Evolutionary conservation across 305 asterid genomes (phyloP), one percentile per base, ranked within the genome.

Genomic region (Lippia alba): DNA sequence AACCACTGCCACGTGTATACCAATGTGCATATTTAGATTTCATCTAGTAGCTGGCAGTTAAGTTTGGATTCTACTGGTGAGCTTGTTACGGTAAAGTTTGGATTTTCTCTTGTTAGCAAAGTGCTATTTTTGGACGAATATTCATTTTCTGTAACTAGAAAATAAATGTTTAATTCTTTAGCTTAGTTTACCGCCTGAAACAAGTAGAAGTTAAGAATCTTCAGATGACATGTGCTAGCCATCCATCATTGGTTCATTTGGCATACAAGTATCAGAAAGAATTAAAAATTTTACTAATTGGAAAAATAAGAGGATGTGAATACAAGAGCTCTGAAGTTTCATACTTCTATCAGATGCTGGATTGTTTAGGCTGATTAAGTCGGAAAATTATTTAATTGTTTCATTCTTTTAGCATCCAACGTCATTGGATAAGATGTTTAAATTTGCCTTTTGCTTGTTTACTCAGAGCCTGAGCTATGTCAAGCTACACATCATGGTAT

Each of bases 51-150:
- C 32, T 57, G 49, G 59, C 11, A 44, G 54, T 51, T 44, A 54
- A 15, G 12, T 57, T 58, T 12, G 16, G 63, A 34, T 68, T 64
- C 54, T 48, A 56, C 36, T 66, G 40, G 56, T 57, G 62, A 59
- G 74, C 56, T 65, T 71, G 39, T 61, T 53, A 20, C n/a, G 34
- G 41, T 60, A 17, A 40, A 61, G 57, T 57, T 56, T 51, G 70
- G 70, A 63, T 53, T 49, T 70, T 12, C 39, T 34, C 46, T 61
- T 46, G 57, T 44, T 58, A 24, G 33, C 53, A 58, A 63, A 56
- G 16, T 66, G 14, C 53, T 10, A 30, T 51, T 44, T 44, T 60
- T 16, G 24, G 60, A 11, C 51, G 17, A 61, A 58, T 66, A 54
- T 64, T 56, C 30, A 50, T 36, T 62, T 66, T 41, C 8, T 41